A percentile compares a stretch with the other conserved stretches of the same genome.
These are phyloP conservation scores for Monosporascus sp. DNA, from an alignment of 2,329 filamentous ascomycete genomes.

Conservation along the genomic window DNA sequence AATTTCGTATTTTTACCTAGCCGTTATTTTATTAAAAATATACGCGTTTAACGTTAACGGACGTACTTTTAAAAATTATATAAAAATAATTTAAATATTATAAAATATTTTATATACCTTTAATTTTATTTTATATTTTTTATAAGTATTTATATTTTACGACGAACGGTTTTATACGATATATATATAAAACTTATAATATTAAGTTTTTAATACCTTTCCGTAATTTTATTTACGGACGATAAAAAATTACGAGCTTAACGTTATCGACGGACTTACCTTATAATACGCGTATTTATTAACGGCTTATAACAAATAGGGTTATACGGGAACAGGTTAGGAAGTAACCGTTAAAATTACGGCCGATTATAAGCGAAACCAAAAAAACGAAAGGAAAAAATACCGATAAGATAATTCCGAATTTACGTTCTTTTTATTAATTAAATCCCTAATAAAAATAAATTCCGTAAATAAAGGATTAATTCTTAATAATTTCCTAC, in stretches of 20 bases:
- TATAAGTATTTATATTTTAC: neutral
- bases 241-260: neutral
- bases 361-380: neutral
- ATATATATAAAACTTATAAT: neutral
- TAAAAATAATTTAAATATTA: neutral
- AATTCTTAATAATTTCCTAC: neutral
- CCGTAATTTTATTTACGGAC: neutral
- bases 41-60: neutral
- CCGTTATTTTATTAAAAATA: neutral
- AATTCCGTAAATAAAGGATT: neutral
- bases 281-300: neutral
- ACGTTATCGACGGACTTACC: neutral
- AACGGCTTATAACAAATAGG: neutral
- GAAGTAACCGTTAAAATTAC: neutral
- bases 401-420: neutral
- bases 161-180: neutral
- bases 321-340: neutral
- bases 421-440: neutral
- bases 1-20: neutral
- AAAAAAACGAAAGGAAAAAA: neutral
- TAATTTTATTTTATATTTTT: neutral
- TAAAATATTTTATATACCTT: neutral
- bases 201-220: neutral
- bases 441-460: neutral
- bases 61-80: neutral